Evolutionary conservation across 2,329 filamentous ascomycete genomes (phyloP), one percentile per base, ranked within the genome.

Genomic region (Daldinia eschscholtzii): DNA sequence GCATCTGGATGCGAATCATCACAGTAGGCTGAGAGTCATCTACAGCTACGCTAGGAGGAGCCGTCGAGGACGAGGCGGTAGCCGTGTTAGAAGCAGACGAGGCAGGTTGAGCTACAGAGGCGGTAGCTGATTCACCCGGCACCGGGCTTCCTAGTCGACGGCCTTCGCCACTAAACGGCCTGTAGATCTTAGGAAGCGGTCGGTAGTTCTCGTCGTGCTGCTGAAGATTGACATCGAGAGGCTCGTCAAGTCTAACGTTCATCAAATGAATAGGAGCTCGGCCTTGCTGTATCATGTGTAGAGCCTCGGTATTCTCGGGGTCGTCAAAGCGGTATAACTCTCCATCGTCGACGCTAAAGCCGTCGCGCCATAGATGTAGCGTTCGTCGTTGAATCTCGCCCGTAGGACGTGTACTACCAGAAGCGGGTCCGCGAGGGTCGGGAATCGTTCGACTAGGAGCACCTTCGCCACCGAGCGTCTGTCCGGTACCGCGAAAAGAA

Each of bases 331-430:
- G 89, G 77, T 88, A 90, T 41, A 96, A 87, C 53, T 90, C 87
- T 30, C 93, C 93, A 75, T 96, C 92, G 67, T 94, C 93, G 68
- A 97, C 89, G 71, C 92, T 95, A 81, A 96, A 95, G 13, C 93
- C 93, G 76, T 97, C 91, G 46, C 87, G 86, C 93, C 93, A 97
- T 50, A 96, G 85, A 76, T 95, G 93, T 60, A 97, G 84, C 10
- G 89, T 87, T 57, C 92, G 89, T 57, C 89, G 88, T 68, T 92
- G 88, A 4, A 87, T 85, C 9, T 80, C 81, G 15, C 78, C 80
- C 60, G 74, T 76, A 6, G 78, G 74, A 53, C 75, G 75, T 65
- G 71, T 77, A 57, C 78, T 78, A 39, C 72, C 42, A 37, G 73
- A 69, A n/a, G 73, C 70, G 1, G 71, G 76, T n/a, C 72, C 79